These are phyloP conservation scores for Aspergillus felis DNA, from an alignment of 2,329 filamentous ascomycete genomes.

Conservation along the genomic window DNA sequence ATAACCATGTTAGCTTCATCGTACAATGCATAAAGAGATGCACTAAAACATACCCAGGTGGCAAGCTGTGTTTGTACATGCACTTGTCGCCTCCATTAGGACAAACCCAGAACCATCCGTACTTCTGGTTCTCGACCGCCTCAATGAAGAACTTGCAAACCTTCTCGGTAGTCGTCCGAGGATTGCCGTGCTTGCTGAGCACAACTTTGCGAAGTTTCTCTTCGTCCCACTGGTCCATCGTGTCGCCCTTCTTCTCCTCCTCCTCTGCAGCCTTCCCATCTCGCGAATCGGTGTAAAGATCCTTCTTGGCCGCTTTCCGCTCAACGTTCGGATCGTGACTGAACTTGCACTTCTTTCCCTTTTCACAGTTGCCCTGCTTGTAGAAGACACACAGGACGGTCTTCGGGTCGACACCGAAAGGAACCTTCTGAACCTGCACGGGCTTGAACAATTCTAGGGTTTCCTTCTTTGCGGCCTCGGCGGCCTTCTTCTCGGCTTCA, in stretches of 20 bases:
- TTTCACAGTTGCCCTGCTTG: slow-evolving; percentile 96
- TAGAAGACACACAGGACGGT: slow-evolving; percentile 94
- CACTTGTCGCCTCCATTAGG: slow-evolving; percentile 95
- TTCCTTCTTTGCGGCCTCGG: slow-evolving; percentile 79
- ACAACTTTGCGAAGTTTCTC: slow-evolving; percentile 90
- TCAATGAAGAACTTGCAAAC: slow-evolving; percentile 99
- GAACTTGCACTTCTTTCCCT: slow-evolving; percentile 98
- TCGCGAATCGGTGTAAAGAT: slow-evolving; percentile 81
- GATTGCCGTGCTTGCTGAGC: slow-evolving; percentile 94
- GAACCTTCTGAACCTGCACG: slow-evolving; percentile 93
- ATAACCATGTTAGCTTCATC: slow-evolving; percentile 12
- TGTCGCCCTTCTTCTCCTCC: slow-evolving; percentile 77
- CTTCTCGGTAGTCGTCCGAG: slow-evolving; percentile 91
- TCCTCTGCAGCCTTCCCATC: slow-evolving; percentile 64
- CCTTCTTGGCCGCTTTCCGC: slow-evolving; percentile 87
- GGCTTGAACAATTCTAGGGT: slow-evolving; percentile 81
- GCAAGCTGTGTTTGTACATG: slow-evolving; percentile 96
- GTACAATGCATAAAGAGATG: not conserved
- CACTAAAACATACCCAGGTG: slow-evolving; percentile 70
- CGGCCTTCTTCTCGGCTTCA: slow-evolving; percentile 86
- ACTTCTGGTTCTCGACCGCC: slow-evolving; percentile 96
- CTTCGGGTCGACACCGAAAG: slow-evolving; percentile 97
- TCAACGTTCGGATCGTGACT: slow-evolving; percentile 85
- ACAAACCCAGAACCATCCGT: slow-evolving; percentile 99
- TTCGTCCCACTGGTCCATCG: slow-evolving; percentile 96